phyloP scores from a whole-genome alignment of 2,329 filamentous ascomycete species.

The Fusarium nodosum region DNA sequence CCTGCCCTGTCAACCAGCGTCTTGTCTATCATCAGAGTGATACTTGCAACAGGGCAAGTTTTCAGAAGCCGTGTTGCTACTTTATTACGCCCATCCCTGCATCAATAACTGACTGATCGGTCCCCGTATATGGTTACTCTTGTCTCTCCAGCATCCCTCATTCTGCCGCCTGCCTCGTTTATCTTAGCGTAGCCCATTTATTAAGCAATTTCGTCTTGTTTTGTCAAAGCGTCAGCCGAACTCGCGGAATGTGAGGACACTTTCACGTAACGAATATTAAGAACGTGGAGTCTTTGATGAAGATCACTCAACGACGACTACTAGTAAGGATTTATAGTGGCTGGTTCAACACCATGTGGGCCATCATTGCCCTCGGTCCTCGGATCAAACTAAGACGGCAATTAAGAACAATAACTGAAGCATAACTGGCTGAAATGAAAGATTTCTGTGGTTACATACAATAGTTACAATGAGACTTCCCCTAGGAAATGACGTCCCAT shows the following conservation, averaged over 20 bases:
- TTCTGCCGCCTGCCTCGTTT: constrained; percentile 4
- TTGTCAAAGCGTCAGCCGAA: neutral
- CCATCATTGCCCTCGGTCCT: neutral
- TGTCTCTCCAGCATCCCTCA: neutral
- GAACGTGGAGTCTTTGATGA: constrained; percentile 13
- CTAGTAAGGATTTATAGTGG: constrained; percentile 5
- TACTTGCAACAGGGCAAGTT: neutral
- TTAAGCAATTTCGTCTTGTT: no score
- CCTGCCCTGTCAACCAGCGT: neutral
- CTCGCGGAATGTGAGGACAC: neutral
- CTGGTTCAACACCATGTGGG: neutral
- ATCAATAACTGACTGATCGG: neutral
- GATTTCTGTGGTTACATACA: neutral
- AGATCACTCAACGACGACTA: constrained; percentile 1
- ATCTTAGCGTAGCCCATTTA: neutral
- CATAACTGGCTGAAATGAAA: neutral
- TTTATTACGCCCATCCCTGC: neutral
- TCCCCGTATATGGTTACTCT: neutral
- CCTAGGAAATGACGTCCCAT: constrained; percentile 3
- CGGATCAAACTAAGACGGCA: neutral
- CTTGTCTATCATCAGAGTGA: neutral
- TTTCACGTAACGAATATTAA: neutral
- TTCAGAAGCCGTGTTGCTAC: neutral
- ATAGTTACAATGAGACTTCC: neutral
- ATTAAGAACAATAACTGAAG: neutral